These are phyloP conservation scores for Pichia sp. DNA, from an alignment of 1,139 yeast species.

Conservation along the genomic window DNA sequence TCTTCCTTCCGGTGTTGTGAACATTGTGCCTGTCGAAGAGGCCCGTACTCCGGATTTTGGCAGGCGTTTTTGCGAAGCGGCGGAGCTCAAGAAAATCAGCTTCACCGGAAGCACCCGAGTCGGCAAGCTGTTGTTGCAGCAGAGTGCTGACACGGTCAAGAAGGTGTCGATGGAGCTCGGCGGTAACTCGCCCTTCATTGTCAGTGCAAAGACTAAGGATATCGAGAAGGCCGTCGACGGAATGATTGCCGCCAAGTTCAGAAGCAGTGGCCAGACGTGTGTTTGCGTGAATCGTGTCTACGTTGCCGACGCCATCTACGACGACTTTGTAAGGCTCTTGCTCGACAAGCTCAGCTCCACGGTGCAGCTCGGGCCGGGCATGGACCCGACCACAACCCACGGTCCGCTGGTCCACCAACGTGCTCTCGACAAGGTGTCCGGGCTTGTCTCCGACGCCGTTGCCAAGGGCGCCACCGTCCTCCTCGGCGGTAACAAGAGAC, in stretches of 20 bases:
- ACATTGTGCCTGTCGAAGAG: conserved; percentile 56
- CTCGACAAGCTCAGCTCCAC: conserved; percentile 42
- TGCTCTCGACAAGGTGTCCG: conserved; percentile 64
- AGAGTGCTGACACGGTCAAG: conserved; percentile 72
- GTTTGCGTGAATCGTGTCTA: conserved; percentile 76
- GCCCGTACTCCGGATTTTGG: conserved; percentile 60
- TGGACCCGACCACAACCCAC: conserved; percentile 62
- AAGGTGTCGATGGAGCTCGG: conserved; percentile 86
- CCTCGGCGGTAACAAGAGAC: conserved; percentile 59
- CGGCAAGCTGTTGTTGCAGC: conserved; percentile 76
- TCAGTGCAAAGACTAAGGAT: conserved; percentile 72
- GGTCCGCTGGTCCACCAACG: conserved; percentile 75
- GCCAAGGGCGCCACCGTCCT: conserved; percentile 65
- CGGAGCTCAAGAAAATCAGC: conserved; percentile 66
- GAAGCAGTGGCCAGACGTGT: conserved; percentile 79
- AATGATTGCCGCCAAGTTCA: conserved; percentile 62
- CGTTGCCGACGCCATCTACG: conserved; percentile 60
- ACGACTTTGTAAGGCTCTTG: conserved; percentile 49
- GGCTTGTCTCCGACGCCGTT: conserved; percentile 71
- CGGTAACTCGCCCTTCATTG: conserved; percentile 90
- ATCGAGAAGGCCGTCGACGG: conserved; percentile 73
- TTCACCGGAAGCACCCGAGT: conserved; percentile 90
- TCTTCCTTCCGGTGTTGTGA: conserved; percentile 78
- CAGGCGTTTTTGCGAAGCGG: conserved; percentile 62
- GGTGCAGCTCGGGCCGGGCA: conserved; percentile 61